Base-by-base conservation (phyloP, 1,284 basidiomycete genomes). In the Hemileia vastatrix region DNA sequence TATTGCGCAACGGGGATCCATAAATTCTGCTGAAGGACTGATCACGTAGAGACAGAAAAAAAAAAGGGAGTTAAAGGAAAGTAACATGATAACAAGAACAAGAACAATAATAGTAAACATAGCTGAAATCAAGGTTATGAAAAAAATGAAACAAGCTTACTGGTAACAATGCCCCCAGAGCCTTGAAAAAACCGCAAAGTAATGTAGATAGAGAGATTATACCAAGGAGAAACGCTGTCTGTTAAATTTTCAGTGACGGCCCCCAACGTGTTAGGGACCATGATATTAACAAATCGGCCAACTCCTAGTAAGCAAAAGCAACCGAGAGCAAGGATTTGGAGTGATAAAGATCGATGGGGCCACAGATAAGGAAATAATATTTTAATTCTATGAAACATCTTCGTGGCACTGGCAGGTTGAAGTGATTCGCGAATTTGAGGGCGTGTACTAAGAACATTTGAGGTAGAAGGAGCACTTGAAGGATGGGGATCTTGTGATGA, bases 321-420 rank as follows among this genome's bases (percentile, higher is more conserved):
- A 78, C 81, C 68, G 74, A 86, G 82, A n/a, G 87, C 87, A 43
- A 88, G 76, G 36, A 84, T 71, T 76, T 90, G 88, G 4, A 92
- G 79, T 54, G 78, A 78, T 51, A 76, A 69, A 67, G 79, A 83
- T 70, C 84, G 84, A 57, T 80, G 81, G 4, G 89, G 89, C 88
- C 88, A 92, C 8, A 92, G 82, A 77, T 88, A 88, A 3, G 88
- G 89, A 24, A 81, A 78, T 40, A 91, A 79, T 62, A 82, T 82
- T 54, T 79, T 77, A 63, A 89, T 77, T 55, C 76, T 68, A n/a
- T 68, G 31, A 54, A 66, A 63, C 51, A 66, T 58, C n/a, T 63
- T 63, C 9, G 57, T 18, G 47, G 57, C 54, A 19, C 61, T 54
- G 8, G 61, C 47, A 15, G 61, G 61, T 63, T 63, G 56, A 1